phyloP scores from a whole-genome alignment of 2,329 filamentous ascomycete species.

The Plenodomus biglobosus region DNA sequence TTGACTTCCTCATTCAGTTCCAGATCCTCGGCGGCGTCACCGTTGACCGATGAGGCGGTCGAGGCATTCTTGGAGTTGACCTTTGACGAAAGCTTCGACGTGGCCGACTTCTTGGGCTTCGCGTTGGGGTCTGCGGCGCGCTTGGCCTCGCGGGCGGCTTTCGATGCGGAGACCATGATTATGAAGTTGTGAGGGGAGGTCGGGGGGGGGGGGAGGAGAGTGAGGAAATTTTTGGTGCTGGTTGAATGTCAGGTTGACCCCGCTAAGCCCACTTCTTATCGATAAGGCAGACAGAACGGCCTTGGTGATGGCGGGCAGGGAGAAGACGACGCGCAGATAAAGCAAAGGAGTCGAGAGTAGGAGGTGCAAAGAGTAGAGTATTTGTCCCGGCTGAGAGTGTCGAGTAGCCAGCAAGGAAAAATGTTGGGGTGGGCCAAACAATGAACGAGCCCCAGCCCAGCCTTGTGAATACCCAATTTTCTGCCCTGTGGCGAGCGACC shows the following conservation, averaged over 20 bases:
- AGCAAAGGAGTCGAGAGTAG: slow-evolving; percentile 13
- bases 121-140: slow-evolving; percentile 61
- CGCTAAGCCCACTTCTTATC: slow-evolving; percentile 24
- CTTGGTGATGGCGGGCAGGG: slow-evolving; percentile 8
- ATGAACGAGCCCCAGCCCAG: slow-evolving; percentile 3
- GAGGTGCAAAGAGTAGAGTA: slow-evolving; percentile 4
- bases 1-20: slow-evolving; percentile 72
- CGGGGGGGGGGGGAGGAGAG: slow-evolving; percentile 22
- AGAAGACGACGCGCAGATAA: slow-evolving; percentile 10
- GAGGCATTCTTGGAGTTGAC: slow-evolving; percentile 63
- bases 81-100: slow-evolving; percentile 72
- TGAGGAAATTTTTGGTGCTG: slow-evolving; percentile 29
- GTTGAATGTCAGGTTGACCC: slow-evolving; percentile 23
- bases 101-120: slow-evolving; percentile 73
- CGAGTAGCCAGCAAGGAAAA: neutral
- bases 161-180: slow-evolving; percentile 68
- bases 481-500: slow-evolving; percentile 22
- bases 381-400: neutral
- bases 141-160: slow-evolving; percentile 68
- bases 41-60: slow-evolving; percentile 66
- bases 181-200: slow-evolving; percentile 14
- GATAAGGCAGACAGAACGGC: slow-evolving; percentile 8
- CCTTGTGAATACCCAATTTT: slow-evolving; percentile 25
- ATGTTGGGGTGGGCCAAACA: slow-evolving; percentile 13
- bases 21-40: slow-evolving; percentile 70